A percentile compares a stretch with the other conserved stretches of the same genome.
These are phyloP conservation scores for Gossypium lobatum DNA, from an alignment of 441 rosid species.

Conservation along the genomic window DNA sequence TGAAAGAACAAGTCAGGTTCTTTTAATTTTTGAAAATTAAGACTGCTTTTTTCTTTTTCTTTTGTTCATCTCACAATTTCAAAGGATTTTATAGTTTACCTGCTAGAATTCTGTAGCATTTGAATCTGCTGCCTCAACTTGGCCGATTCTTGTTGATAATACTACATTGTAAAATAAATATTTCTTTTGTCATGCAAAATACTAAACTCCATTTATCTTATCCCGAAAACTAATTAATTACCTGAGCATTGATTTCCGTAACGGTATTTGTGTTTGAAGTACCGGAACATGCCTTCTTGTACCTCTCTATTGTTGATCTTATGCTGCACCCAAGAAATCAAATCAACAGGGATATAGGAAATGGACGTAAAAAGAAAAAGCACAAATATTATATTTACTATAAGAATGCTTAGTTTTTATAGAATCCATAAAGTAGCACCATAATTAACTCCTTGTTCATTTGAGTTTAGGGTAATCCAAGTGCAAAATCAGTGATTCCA, in stretches of 20 bases:
- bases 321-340: constrained; percentile 35
- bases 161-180: constrained; percentile 29
- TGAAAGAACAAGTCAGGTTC: neutral
- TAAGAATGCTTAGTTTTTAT: too few relatives aligned
- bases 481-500: too few relatives aligned
- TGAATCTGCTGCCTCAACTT: constrained; percentile 92
- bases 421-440: too few relatives aligned
- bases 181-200: neutral
- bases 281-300: constrained; percentile 87
- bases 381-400: too few relatives aligned
- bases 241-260: constrained; percentile 95
- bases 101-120: constrained; percentile 84
- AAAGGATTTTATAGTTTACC: constrained; percentile 30
- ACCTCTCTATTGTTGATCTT: constrained; percentile 81
- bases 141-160: constrained; percentile 96
- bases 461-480: too few relatives aligned
- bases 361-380: too few relatives aligned
- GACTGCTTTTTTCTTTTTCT: neutral
- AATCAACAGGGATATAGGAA: neutral
- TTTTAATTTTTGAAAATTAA: neutral
- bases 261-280: constrained; percentile 51
- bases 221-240: constrained; percentile 7
- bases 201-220: neutral
- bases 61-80: neutral
- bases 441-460: too few relatives aligned